Evolutionary conservation across 192 early-diverging fungal genomes (phyloP).

Genomic region (Umbelopsis vinacea): DNA sequence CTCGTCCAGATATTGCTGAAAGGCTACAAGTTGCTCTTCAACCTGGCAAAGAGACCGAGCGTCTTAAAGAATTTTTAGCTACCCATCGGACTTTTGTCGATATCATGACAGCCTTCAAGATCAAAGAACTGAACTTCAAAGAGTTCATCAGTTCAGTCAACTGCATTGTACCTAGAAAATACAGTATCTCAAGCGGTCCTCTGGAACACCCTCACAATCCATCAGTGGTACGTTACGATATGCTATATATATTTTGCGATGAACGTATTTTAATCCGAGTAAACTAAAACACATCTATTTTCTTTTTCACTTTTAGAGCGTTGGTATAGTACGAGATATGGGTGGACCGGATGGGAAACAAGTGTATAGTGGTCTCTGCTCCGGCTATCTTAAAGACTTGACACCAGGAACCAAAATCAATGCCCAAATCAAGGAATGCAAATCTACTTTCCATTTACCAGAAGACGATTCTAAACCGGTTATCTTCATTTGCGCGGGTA

Average conservation of each 20-base stretch:
- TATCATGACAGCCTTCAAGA: conserved; percentile 27
- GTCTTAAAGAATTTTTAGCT: conserved; percentile 29
- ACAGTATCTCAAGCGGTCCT: conserved; percentile 81
- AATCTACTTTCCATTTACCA: conserved; percentile 66
- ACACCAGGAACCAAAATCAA: conserved; percentile 15
- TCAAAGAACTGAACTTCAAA: conserved; percentile 34
- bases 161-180: conserved; percentile 78
- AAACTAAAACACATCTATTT: neutral
- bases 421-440: conserved; percentile 36
- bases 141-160: conserved; percentile 43
- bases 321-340: conserved; percentile 20
- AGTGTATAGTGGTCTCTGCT: conserved; percentile 19
- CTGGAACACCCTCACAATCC: conserved; percentile 36
- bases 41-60: conserved; percentile 13
- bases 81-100: conserved; percentile 37
- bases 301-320: conserved; percentile 42
- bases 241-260: conserved; percentile 29
- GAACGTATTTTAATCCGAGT: neutral
- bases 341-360: conserved; percentile 10
- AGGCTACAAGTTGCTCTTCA: conserved; percentile 9
- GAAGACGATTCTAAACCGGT: conserved; percentile 58
- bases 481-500: conserved; percentile 90
- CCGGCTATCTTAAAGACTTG: conserved; percentile 3
- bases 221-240: conserved; percentile 25
- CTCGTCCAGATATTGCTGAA: conserved; percentile 11